These are phyloP conservation scores for Tulasnella sp. DNA, from an alignment of 768 basidiomycete genomes.

Conservation along the genomic window DNA sequence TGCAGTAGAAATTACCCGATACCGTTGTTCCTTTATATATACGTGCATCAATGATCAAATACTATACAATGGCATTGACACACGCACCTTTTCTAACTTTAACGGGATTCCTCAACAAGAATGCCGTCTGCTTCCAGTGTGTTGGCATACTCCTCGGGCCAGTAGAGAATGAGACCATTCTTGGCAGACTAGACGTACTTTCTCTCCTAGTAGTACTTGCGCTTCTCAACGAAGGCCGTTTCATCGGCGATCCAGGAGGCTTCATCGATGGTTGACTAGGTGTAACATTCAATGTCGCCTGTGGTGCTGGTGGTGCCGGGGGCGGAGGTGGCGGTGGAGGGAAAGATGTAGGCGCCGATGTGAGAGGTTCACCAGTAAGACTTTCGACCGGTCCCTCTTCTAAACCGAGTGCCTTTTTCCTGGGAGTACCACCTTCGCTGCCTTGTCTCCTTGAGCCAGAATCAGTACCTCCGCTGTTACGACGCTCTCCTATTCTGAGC, in stretches of 20 bases:
- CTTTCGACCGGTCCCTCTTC: no score
- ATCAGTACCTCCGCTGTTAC: slow-evolving; percentile 11
- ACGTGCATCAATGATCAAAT: not conserved
- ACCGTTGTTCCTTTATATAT: slow-evolving; percentile 49
- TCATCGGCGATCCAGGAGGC: not conserved
- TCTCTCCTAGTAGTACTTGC: slow-evolving; percentile 14
- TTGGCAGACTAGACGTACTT: slow-evolving; percentile 33
- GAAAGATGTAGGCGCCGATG: not conserved
- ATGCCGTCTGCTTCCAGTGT: slow-evolving; percentile 94
- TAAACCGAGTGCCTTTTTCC: not conserved
- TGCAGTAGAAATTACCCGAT: slow-evolving; percentile 67
- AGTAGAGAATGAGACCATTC: slow-evolving; percentile 49
- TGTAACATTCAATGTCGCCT: not conserved
- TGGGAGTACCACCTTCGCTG: slow-evolving; percentile 14
- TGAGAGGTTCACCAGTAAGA: slow-evolving; percentile 2
- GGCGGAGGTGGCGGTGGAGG: slow-evolving; percentile 11
- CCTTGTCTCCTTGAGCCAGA: slow-evolving; percentile 15
- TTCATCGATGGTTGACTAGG: not conserved
- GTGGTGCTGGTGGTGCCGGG: not conserved
- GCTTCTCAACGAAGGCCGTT: not conserved
- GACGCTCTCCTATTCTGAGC: slow-evolving; percentile 11
- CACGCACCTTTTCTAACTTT: slow-evolving; percentile 55
- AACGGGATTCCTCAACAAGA: slow-evolving; percentile 71
- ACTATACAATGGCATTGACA: not conserved
- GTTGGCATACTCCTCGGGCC: slow-evolving; percentile 78